Base-by-base conservation (phyloP, 768 basidiomycete species). In the Tylopilus cervinicoccineus region DNA sequence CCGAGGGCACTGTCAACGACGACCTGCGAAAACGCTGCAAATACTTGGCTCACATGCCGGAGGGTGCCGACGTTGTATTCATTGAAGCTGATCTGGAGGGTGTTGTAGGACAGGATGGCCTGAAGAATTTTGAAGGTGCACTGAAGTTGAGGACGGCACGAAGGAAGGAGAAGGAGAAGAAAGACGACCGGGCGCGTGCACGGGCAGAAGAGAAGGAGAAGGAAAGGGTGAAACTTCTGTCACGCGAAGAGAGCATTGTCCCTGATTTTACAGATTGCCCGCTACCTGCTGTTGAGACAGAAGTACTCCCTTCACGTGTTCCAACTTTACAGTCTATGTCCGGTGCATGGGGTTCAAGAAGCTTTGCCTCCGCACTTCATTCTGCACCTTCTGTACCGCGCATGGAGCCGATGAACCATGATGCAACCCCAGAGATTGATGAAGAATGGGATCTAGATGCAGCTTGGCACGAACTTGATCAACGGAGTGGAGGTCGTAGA, bases 11-110 rank as follows among this genome's bases (percentile, higher is more conserved):
- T 1, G 86, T 99, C 55, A 90, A 95, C 65, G 93, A 94, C 51
- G 93, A 96, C 51, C 74, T 99, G 23, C 84, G 94, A 40, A 89
- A 92, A 68, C 84, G 94, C 27, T 97, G 92, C 75, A 95, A 94
- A 64, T 98, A 97, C 66, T 84, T 99, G 52, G 82, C 83, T 4
- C 94, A 98, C 67, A 76, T 97, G 57, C 90, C 94, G 2, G 85
- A 91, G 48, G 85, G 90, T 37, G 85, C 91, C 31, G 94, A 98
- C 60, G 91, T 97, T 38, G 86, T 93, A 20, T 97, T 97, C 67
- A 73, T 97, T 45, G 94, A 99, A 68, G 82, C 91, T 8, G 86
- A 95, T 62, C 71, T 98, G 16, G 74, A 78, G 48, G 74, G 73
- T 7, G 87, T 94, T 29, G 88, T 97, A 17, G 87, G 91, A 26